Evolutionary conservation across 306 rosid genomes (phyloP).

Genomic region (Quercus alba): DNA sequence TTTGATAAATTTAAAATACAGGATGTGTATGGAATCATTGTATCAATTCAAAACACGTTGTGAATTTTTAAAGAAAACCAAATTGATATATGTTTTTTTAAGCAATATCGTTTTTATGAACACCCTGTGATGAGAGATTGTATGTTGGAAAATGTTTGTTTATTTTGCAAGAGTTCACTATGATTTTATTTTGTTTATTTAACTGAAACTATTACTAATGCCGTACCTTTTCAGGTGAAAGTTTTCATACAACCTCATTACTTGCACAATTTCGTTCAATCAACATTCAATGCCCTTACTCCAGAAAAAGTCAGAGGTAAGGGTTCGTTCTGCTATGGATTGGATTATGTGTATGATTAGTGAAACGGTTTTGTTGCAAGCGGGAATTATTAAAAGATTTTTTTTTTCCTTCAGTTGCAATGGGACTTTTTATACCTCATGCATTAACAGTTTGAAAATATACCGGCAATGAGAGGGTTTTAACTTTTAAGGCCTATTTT

Average conservation of each 20-base stretch:
- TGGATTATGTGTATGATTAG: neutral
- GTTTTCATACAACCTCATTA: constrained; percentile 85
- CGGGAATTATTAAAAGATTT: neutral
- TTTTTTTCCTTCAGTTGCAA: neutral
- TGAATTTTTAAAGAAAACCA: neutral
- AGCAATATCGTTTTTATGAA: neutral
- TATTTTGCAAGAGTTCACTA: neutral
- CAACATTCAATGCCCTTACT: constrained; percentile 78
- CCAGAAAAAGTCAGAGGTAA: constrained; percentile 82
- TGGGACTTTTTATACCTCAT: neutral
- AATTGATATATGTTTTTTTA: neutral
- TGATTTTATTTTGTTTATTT: neutral
- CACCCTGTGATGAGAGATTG: neutral
- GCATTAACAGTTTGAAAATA: neutral
- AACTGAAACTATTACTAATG: constrained; percentile 18
- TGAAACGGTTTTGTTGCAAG: neutral
- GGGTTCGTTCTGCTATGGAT: neutral
- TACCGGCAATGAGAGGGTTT: neutral
- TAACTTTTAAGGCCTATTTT: neutral
- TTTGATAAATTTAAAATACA: neutral
- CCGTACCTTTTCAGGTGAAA: constrained; percentile 68
- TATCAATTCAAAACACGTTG: neutral
- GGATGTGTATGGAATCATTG: neutral
- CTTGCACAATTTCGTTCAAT: constrained; percentile 88
- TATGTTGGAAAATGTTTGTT: neutral